Conservation (phyloP, 2,329 filamentous ascomycete species). For the Fusarium armeniacum region DNA sequence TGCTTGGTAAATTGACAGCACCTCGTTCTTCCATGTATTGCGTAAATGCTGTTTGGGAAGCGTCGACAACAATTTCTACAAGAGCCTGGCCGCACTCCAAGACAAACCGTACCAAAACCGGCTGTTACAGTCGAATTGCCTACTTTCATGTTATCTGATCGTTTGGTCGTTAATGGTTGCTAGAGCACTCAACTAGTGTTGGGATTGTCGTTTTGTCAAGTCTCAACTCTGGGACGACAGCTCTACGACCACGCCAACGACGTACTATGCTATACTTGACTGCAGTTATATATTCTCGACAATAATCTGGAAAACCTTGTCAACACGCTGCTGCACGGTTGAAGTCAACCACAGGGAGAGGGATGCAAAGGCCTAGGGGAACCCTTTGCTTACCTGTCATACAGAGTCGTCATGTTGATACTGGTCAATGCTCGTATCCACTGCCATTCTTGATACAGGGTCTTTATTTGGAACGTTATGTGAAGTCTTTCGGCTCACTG, state of each 20-base stretch:
- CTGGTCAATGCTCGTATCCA: not conserved
- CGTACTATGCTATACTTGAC: not conserved
- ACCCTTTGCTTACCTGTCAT: not conserved
- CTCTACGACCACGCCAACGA: not conserved
- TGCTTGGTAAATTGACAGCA: not conserved
- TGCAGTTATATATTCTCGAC: not conserved
- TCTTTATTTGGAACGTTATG: not conserved
- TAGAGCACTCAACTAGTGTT: constrained; percentile 23
- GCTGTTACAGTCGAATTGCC: not conserved
- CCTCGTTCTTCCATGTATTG: not conserved
- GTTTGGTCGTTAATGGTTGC: too few species aligned
- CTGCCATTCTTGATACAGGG: not conserved
- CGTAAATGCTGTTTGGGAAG: not conserved
- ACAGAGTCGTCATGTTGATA: not conserved
- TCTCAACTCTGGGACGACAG: not conserved
- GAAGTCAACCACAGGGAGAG: constrained; percentile 1
- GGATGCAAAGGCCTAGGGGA: not conserved
- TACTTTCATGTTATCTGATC: not conserved
- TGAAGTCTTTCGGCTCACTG: not conserved
- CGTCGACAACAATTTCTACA: too few species aligned
- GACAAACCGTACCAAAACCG: not conserved
- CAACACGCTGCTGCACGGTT: constrained; percentile 3
- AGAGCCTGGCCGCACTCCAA: not conserved
- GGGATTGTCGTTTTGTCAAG: not conserved
- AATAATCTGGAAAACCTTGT: not conserved